Evolutionary conservation across 768 basidiomycete genomes (phyloP).

Genomic region (Russula dissimulans): DNA sequence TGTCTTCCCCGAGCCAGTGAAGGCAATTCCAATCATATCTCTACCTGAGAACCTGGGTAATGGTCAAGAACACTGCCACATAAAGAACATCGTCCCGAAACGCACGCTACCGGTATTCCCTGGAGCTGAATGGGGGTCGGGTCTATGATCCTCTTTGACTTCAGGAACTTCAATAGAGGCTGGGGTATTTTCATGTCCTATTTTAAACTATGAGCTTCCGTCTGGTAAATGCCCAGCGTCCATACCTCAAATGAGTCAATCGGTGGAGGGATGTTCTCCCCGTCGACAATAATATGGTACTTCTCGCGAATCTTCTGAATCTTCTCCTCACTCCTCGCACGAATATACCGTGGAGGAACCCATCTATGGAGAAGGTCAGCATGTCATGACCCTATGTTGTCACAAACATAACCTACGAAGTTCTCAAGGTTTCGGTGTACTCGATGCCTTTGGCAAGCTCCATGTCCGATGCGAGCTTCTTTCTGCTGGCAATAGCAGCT

Average conservation of each 20-base stretch:
- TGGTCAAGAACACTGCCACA: slow-evolving; percentile 5
- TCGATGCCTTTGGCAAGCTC: slow-evolving; percentile 90
- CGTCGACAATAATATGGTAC: slow-evolving; percentile 91
- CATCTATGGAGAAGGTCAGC: slow-evolving; percentile 46
- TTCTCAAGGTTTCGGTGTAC: slow-evolving; percentile 78
- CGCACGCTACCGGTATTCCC: slow-evolving; percentile 91
- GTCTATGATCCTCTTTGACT: slow-evolving; percentile 69
- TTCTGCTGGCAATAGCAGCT: slow-evolving; percentile 81
- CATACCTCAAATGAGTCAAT: slow-evolving; percentile 78
- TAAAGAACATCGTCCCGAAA: slow-evolving; percentile 10
- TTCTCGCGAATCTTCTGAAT: slow-evolving; percentile 74
- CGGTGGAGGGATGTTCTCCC: slow-evolving; percentile 87
- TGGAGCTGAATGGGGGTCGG: slow-evolving; percentile 98
- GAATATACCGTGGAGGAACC: slow-evolving; percentile 78
- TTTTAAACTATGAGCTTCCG: slow-evolving; percentile 1
- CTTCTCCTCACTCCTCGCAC: slow-evolving; percentile 58
- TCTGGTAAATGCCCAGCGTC: slow-evolving; percentile 6
- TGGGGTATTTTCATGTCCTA: slow-evolving; percentile 99
- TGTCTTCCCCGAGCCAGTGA: slow-evolving; percentile 98
- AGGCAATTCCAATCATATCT: slow-evolving; percentile 98
- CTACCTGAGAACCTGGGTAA: slow-evolving; percentile 75
- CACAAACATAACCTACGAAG: slow-evolving; percentile 48
- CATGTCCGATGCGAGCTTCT: slow-evolving; percentile 86
- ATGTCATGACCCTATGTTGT: not conserved
- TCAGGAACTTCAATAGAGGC: slow-evolving; percentile 72